phyloP scores from a whole-genome alignment of 140 eudicot genomes.

The Flaveria floridana region DNA sequence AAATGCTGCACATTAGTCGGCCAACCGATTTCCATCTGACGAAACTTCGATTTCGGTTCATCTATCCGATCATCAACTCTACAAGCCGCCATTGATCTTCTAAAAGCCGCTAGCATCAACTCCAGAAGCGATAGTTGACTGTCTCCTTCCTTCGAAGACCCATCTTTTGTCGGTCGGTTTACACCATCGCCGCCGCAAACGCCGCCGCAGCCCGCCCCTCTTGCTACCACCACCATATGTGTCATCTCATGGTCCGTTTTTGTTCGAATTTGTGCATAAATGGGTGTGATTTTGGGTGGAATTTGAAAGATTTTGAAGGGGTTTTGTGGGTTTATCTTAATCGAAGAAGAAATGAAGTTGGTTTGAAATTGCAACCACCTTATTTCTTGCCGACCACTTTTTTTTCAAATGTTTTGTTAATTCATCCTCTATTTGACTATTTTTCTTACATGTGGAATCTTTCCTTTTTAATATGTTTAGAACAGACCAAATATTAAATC shows the following conservation, averaged over 20 bases:
- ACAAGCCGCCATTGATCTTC: constrained; percentile 80
- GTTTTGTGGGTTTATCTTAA: constrained; percentile 20
- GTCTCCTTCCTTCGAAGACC: constrained; percentile 20
- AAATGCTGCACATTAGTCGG: constrained; percentile 86
- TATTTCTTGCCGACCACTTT: constrained; percentile 18
- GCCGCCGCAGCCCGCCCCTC: constrained; percentile 40
- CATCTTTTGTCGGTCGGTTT: constrained; percentile 32
- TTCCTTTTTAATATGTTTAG: neutral
- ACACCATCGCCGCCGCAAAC: constrained; percentile 44
- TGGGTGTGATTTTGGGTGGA: neutral
- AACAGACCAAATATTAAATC: too few relatives aligned
- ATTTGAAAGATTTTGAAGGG: constrained; percentile 19
- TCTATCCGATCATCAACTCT: constrained; percentile 45
- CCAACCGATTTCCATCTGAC: constrained; percentile 88
- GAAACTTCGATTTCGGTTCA: constrained; percentile 41
- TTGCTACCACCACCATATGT: constrained; percentile 47
- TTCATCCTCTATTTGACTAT: constrained; percentile 29
- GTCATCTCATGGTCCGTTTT: constrained; percentile 22
- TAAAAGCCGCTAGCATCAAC: constrained; percentile 58
- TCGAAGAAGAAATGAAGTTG: constrained; percentile 27
- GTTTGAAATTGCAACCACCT: constrained; percentile 39
- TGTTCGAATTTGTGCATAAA: neutral
- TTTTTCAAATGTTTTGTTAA: constrained; percentile 17
- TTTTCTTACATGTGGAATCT: constrained; percentile 3
- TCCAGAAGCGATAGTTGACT: constrained; percentile 61